phyloP scores from a whole-genome alignment of 257 asterid species.

The Paulownia fortunei region DNA sequence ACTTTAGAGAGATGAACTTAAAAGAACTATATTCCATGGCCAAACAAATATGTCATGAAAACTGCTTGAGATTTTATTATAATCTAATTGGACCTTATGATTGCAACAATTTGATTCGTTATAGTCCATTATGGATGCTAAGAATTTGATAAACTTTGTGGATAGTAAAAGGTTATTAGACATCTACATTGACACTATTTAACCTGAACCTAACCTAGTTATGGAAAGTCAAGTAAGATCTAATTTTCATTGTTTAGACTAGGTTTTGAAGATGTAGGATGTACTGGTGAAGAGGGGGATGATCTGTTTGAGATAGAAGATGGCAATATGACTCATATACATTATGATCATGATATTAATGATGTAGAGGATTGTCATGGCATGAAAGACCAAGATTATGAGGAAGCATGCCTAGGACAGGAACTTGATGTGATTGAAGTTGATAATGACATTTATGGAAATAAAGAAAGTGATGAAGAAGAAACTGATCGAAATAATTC shows the following conservation, averaged over 20 bases:
- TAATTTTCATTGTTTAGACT: not conserved
- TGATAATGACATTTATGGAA: not conserved
- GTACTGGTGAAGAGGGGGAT: no score
- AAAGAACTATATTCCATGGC: no score
- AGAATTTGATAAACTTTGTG: not conserved
- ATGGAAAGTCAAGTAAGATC: not conserved
- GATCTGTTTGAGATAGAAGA: no score
- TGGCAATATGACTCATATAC: no score
- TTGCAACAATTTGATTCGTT: not conserved
- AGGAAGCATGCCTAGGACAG: not conserved
- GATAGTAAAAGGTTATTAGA: not conserved
- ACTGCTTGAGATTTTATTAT: not conserved
- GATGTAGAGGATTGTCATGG: no score
- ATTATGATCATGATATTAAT: no score
- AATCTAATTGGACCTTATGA: not conserved
- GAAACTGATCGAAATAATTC: not conserved
- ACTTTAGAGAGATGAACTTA: no score
- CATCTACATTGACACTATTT: not conserved
- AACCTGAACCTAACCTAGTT: not conserved
- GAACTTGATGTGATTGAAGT: not conserved
- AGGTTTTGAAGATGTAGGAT: no score
- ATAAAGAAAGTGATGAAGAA: not conserved
- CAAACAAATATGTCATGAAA: not conserved
- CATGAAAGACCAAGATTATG: no score
- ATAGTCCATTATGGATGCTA: not conserved